Conservation (phyloP, 176 grass and related monocot genomes). For the Zizania latifolia region DNA sequence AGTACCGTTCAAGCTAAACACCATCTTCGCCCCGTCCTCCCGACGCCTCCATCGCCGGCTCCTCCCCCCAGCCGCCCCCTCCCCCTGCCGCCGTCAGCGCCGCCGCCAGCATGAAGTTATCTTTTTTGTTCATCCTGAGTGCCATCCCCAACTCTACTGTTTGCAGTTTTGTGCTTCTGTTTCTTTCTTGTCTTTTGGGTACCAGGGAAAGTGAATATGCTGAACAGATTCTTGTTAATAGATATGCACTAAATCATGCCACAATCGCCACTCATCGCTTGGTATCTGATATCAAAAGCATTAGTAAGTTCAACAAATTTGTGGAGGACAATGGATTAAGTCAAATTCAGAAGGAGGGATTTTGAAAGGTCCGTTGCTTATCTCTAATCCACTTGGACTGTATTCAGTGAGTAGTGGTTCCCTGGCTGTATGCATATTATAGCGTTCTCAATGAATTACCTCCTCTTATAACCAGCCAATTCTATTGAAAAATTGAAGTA, state of each 20-base stretch:
- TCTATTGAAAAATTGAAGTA: neutral
- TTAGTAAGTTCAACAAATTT: slow-evolving; percentile 75
- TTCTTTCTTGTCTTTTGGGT: slow-evolving; percentile 13
- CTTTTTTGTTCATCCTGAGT: slow-evolving; percentile 14
- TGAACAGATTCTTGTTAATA: slow-evolving; percentile 96
- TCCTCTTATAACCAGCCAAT: neutral
- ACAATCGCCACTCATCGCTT: slow-evolving; percentile 74
- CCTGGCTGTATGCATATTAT: neutral
- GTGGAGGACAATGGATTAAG: slow-evolving; percentile 83
- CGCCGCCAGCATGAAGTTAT: neutral
- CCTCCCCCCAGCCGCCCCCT: no score
- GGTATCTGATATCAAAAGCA: slow-evolving; percentile 68
- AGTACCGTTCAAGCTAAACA: no score
- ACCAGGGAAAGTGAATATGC: slow-evolving; percentile 96
- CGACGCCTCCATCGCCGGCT: no score
- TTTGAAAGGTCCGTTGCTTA: slow-evolving; percentile 68
- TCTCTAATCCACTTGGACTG: slow-evolving; percentile 4
- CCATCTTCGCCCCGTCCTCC: no score
- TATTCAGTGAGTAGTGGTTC: slow-evolving; percentile 3
- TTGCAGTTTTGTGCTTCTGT: neutral
- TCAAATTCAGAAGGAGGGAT: slow-evolving; percentile 83
- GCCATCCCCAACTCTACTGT: neutral
- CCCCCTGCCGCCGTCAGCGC: no score
- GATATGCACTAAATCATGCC: slow-evolving; percentile 91
- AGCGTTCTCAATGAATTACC: neutral